Base-by-base conservation (phyloP, 2,329 filamentous ascomycete genomes). In the Coniochaeta sp. region DNA sequence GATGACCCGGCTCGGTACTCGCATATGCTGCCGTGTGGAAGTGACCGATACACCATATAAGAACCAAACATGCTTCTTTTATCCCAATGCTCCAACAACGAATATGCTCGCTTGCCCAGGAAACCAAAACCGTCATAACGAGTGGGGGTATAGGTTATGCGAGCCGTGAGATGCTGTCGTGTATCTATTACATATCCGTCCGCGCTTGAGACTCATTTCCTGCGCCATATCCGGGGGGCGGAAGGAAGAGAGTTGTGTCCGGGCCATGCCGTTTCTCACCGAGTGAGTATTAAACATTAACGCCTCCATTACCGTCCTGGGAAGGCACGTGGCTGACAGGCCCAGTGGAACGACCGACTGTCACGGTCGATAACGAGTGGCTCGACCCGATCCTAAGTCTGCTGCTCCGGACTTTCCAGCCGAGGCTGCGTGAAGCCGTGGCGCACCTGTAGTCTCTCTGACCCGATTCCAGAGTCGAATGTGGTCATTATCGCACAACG, bases 401-500 rank as follows among this genome's bases (percentile, higher is more conserved):
- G 47, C 14, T 12, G 14, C 47, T 28, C 47, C 12, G 47, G 47
- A 3, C 7, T 47, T 22, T n/a, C n/a, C 26, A 8, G 19, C 8
- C 9, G 47, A 26, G 26, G 43, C 19, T n/a, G 47, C 47, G 16
- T 5, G 31, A 12, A 59, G 57, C 52, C 38, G 47, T 12, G 26
- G 26, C 47, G 47, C 24, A 24, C 17, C 47, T 9, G 12, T 52
- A n/a, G n/a, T n/a, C 31, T 16, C 22, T 31, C 22, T 9, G 19
- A 44, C 38, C 19, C 40, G 62, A 22, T 28, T 59, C 38, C 59
- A 43, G 61, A n/a, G 62, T 63, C 44, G 9, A 9, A 52, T 14
- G n/a, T 52, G 5, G 12, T 8, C 6, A 31, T 70, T 69, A 77
- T 63, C 77, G 71, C 47, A 73, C 68, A 40, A 79, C 73, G 31